Percentiles rank a stretch among this genome's conserved stretches.
Evolutionary conservation across 441 rosid species (phyloP).

Genomic region (Erodium moschatum): DNA sequence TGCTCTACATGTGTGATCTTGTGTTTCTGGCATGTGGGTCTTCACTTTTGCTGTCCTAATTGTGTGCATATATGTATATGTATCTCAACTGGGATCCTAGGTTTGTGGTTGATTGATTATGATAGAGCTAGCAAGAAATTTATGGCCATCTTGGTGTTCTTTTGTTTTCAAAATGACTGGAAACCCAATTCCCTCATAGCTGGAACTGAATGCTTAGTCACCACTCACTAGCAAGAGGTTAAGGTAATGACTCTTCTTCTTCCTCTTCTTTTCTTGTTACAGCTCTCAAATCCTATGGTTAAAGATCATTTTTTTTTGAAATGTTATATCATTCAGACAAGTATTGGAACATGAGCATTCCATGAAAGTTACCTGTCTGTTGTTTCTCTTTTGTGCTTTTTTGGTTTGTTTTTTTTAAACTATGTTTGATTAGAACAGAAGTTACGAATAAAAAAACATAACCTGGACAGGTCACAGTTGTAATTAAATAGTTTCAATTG

Average conservation of each 20-base stretch:
- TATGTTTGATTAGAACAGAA: too few species aligned
- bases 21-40: constrained; percentile 4
- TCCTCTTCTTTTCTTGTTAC: background rate
- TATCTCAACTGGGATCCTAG: too few species aligned
- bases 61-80: too few species aligned
- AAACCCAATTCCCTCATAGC: background rate
- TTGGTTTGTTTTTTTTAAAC: too few species aligned
- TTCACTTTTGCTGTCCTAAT: too few species aligned
- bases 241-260: background rate
- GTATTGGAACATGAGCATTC: too few species aligned
- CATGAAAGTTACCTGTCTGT: too few species aligned
- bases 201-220: background rate
- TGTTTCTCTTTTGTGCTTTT: too few species aligned
- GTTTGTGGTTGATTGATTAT: too few species aligned
- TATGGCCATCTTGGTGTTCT: background rate
- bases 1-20: background rate
- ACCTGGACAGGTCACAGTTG: too few species aligned
- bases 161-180: background rate
- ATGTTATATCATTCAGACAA: background rate
- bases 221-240: background rate
- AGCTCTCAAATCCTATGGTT: background rate
- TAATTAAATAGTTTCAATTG: too few species aligned
- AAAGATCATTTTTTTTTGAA: background rate
- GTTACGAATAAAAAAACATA: too few species aligned
- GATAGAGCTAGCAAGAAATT: background rate